phyloP scores from a whole-genome alignment of 768 basidiomycete species.

The Lactifluus hygrophoroides region DNA sequence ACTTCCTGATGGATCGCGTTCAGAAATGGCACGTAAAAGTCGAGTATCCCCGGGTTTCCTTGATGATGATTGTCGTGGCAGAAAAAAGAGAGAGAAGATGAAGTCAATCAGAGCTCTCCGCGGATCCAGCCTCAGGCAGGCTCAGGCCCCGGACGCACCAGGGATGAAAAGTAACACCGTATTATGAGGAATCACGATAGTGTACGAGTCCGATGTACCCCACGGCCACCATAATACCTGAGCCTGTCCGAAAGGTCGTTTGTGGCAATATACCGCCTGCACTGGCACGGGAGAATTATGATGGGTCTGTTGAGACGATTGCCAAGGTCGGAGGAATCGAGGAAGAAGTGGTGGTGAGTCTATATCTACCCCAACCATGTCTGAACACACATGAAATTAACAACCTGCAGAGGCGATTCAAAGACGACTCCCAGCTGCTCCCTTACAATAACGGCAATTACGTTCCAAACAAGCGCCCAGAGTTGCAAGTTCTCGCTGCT shows the following conservation, averaged over 20 bases:
- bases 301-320: not conserved
- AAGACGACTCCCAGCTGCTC: too few species aligned
- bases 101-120: too few species aligned
- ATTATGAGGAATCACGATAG: not conserved
- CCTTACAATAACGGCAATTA: too few species aligned
- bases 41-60: conserved; percentile 52
- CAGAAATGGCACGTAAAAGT: conserved; percentile 64
- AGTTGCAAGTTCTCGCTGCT: too few species aligned
- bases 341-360: conserved; percentile 7
- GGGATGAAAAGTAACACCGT: conserved; percentile 17
- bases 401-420: too few species aligned
- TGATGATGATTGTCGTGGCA: too few species aligned
- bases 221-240: conserved; percentile 50
- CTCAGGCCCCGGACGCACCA: conserved; percentile 6
- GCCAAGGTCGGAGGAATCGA: conserved; percentile 14
- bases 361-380: too few species aligned
- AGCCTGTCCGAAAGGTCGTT: conserved; percentile 31
- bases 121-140: too few species aligned
- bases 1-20: conserved; percentile 35
- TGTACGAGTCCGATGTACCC: conserved; percentile 4
- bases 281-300: not conserved
- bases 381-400: too few species aligned
- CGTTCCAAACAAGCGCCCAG: too few species aligned
- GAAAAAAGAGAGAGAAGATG: too few species aligned
- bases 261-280: conserved; percentile 31